A percentile compares a stretch with the other conserved stretches of the same genome.
Conservation (phyloP, 768 basidiomycete genomes). For the Suillus clintonianus region DNA sequence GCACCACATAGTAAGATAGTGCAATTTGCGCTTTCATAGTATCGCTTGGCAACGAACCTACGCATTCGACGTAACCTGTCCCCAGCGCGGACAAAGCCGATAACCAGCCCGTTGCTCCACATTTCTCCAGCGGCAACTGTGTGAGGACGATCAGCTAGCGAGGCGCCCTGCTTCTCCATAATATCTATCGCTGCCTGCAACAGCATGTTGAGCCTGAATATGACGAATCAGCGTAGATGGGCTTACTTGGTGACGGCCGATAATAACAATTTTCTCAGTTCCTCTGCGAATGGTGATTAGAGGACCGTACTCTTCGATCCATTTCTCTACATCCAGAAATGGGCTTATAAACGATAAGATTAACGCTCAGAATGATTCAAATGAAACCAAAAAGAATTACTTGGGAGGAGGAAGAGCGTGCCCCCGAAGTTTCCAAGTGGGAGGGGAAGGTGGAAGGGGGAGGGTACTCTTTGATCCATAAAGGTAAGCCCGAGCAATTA, state of each 20-base stretch:
- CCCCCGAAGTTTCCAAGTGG: not conserved
- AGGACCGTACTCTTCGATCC: constrained; percentile 9
- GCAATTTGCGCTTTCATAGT: not conserved
- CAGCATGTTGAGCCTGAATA: constrained; percentile 5
- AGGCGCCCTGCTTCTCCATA: constrained; percentile 59
- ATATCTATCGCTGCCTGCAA: constrained; percentile 53
- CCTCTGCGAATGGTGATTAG: constrained; percentile 4
- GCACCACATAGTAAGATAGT: constrained; percentile 24
- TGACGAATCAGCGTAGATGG: not conserved
- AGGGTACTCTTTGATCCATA: not conserved
- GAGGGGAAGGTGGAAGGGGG: not conserved
- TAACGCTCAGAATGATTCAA: not conserved
- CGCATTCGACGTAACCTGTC: constrained; percentile 60
- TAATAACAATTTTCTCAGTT: constrained; percentile 2
- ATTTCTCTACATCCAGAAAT: not conserved
- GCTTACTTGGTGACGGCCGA: constrained; percentile 10
- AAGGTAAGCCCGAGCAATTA: not conserved
- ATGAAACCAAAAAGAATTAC: not conserved
- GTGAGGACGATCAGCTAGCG: constrained; percentile 49
- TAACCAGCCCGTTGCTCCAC: constrained; percentile 54
- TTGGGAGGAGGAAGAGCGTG: not conserved
- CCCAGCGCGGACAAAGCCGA: constrained; percentile 45
- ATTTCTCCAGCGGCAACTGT: constrained; percentile 55
- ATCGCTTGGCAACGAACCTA: constrained; percentile 31
- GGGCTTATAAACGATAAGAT: not conserved